Evolutionary conservation across 805 yeast genomes (phyloP).

Genomic region (Cyberlindnera sargentensis): DNA sequence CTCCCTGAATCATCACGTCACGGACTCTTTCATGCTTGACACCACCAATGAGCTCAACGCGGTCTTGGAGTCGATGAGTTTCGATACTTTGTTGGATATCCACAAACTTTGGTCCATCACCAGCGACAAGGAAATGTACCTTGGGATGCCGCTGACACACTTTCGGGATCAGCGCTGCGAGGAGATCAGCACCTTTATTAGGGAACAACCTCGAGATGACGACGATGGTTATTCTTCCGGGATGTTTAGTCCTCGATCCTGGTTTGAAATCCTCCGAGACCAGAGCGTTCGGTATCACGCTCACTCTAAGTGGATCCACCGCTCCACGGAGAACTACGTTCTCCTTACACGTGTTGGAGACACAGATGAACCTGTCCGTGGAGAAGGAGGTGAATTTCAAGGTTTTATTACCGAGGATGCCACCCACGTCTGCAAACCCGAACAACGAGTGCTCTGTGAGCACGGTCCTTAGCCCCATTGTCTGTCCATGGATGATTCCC

Average conservation of each 20-base stretch:
- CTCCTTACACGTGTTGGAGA: constrained; percentile 93
- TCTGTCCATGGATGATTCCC: constrained; percentile 82
- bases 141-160: constrained; percentile 58
- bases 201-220: constrained; percentile 88
- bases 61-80: constrained; percentile 71
- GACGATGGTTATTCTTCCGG: constrained; percentile 60
- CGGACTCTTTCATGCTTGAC: constrained; percentile 90
- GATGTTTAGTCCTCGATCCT: constrained; percentile 19
- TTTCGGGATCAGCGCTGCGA: constrained; percentile 78
- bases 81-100: constrained; percentile 96
- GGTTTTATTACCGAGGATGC: constrained; percentile 80
- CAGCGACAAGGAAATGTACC: constrained; percentile 83
- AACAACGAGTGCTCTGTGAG: constrained; percentile 94
- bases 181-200: constrained; percentile 92
- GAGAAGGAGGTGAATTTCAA: constrained; percentile 79
- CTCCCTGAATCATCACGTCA: constrained; percentile 88
- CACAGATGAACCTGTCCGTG: constrained; percentile 92
- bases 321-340: constrained; percentile 87
- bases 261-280: constrained; percentile 77
- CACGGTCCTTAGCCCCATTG: constrained; percentile 88
- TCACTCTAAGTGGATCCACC: constrained; percentile 66
- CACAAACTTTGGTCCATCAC: constrained; percentile 93
- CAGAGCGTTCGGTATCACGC: constrained; percentile 96
- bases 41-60: constrained; percentile 80
- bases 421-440: constrained; percentile 83